Base-by-base conservation (phyloP, 352 stramenopile genomes). In the Phytopythium vexans region DNA sequence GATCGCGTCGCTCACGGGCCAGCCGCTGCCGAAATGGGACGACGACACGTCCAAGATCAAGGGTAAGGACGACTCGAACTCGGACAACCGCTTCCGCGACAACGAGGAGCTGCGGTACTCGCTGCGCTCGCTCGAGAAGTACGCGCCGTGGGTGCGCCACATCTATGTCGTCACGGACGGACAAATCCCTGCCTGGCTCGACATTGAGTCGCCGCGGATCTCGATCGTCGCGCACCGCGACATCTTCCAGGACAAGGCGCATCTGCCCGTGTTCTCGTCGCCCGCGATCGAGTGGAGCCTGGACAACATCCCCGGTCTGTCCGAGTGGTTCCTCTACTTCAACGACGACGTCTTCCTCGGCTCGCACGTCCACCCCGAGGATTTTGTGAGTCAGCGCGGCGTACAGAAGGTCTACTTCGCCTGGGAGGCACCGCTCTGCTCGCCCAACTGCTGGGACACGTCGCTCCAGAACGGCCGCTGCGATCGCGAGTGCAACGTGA, bases 341-440 rank as follows among this genome's bases (percentile, higher is more conserved):
- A 98, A 98, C 62, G 94, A 98, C 64, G 94, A 98, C 66, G 93
- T 98, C 8, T 95, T 98, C 58, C 72, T 98, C 1, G 94, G 93
- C 38, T 76, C 86, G 12, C 69, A 72, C 9, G 82, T 96, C 10
- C 71, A 77, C 44, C 94, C 94, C 0, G 88, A 97, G 43, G 94
- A 98, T 58, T 98, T 98, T 78, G 72, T 97, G 11, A 88, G 74
- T 16, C 77, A 89, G 56, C 70, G 60, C 8, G 83, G 85, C 15
- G 82, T 93, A 14, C 92, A 98, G 60, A 96, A 96, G 58, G 76
- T 89, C 15, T 97, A 97, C 54, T 89, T 97, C 31, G 86, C 88
- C 0, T 98, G 94, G 94, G 89, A 97, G 62, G 83, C 97, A 34
- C 94, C 94, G 9, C 74, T 93, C 3, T 98, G 94, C 66, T 74